phyloP scores from a whole-genome alignment of 768 basidiomycete species.

The Kwoniella europaea region DNA sequence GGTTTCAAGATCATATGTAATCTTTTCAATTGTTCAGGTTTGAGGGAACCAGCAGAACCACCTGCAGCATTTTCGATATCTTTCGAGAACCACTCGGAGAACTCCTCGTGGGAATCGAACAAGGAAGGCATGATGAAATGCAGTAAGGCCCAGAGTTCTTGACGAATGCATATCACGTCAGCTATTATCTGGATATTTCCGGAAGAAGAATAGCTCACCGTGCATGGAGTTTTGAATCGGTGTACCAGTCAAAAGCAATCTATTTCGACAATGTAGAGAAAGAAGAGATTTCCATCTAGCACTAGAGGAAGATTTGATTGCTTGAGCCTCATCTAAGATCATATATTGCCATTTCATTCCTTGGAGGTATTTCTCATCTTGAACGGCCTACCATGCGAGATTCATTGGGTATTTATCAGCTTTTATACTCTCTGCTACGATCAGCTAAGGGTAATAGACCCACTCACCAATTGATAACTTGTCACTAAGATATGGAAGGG shows the following conservation, averaged over 20 bases:
- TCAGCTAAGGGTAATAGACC: neutral
- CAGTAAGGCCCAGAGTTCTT: constrained; percentile 95
- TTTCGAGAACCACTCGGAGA: constrained; percentile 99
- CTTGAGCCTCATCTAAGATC: constrained; percentile 99
- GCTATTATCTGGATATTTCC: neutral
- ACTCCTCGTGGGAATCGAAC: constrained; percentile 99
- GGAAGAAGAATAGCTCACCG: constrained; percentile 63
- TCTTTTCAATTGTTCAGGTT: constrained; percentile 91
- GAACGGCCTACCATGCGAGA: constrained; percentile 69
- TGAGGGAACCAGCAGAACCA: constrained; percentile 80
- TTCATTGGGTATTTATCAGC: neutral
- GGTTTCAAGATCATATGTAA: constrained; percentile 99
- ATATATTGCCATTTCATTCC: constrained; percentile 99
- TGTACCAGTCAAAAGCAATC: constrained; percentile 91
- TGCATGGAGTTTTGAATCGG: constrained; percentile 99
- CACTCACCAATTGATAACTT: constrained; percentile 86
- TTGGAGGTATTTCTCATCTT: constrained; percentile 98
- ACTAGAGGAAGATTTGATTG: constrained; percentile 96
- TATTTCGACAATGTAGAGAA: constrained; percentile 93
- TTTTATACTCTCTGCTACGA: too few species aligned
- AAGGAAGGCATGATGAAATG: constrained; percentile 99
- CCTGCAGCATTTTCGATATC: constrained; percentile 98
- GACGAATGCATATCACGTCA: constrained; percentile 12
- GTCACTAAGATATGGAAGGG: constrained; percentile 97
- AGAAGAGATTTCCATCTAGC: constrained; percentile 96